phyloP scores from a whole-genome alignment of 176 grass and related monocot genomes.

The Oryza nivara region DNA sequence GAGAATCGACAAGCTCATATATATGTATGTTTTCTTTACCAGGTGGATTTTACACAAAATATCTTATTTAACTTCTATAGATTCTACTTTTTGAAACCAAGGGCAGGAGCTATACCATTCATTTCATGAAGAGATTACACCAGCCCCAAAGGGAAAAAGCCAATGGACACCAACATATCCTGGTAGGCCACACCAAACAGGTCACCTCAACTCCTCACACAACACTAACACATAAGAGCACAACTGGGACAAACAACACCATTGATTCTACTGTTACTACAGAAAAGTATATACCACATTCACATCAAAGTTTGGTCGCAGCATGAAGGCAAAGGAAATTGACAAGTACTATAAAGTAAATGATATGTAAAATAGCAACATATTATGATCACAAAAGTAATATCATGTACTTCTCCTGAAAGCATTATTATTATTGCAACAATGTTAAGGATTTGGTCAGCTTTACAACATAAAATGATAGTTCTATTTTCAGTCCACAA shows the following conservation, averaged over 20 bases:
- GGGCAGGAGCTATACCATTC: not conserved
- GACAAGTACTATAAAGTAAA: slow-evolving; percentile 18
- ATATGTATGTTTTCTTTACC: not conserved
- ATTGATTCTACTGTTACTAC: slow-evolving; percentile 6
- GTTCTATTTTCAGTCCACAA: too few species aligned
- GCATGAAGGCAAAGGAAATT: not conserved
- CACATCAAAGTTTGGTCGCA: slow-evolving; percentile 27
- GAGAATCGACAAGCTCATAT: slow-evolving; percentile 20
- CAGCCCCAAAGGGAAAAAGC: not conserved
- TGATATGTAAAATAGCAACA: slow-evolving; percentile 20
- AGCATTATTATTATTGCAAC: not conserved
- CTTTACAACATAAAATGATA: slow-evolving; percentile 8
- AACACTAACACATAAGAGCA: not conserved
- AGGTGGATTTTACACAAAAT: slow-evolving; percentile 22
- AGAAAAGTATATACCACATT: slow-evolving; percentile 19
- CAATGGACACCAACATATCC: not conserved
- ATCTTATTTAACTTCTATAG: slow-evolving; percentile 24
- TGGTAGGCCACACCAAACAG: not conserved
- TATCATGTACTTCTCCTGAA: not conserved
- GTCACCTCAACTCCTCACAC: not conserved
- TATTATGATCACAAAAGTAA: slow-evolving; percentile 19
- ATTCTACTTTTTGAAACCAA: not conserved
- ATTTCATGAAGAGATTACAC: not conserved
- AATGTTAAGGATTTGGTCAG: slow-evolving; percentile 6
- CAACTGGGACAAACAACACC: not conserved